Base-by-base conservation (phyloP, 2,329 filamentous ascomycete species). In the Xylaria arbuscula region DNA sequence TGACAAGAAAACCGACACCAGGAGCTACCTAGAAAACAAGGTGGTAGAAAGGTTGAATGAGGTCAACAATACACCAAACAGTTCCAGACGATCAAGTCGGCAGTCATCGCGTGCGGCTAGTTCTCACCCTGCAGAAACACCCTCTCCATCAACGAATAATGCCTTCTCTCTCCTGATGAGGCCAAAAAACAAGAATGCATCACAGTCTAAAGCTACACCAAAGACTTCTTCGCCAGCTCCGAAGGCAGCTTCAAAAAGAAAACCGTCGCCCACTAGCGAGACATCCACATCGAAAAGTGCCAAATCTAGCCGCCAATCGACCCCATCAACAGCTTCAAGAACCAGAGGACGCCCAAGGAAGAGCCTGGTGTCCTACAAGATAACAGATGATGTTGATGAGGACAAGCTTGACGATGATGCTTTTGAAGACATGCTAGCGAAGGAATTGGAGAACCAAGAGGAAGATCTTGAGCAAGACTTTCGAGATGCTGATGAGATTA, bases 11-110 rank as follows among this genome's bases (percentile, higher is more conserved):
- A 78, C 82, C 1, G 89, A 91, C 70, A 87, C 87, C 0, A 87
- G 94, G 34, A 88, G 92, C 17, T 97, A 95, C 67, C 82, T 98
- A 0, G 93, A 97, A 73, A 89, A 92, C 61, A 97, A 94, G 75
- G 90, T 92, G 0, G 82, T 90, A 0, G 89, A 93, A 68, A 85
- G 86, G 11, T 82, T 94, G 19, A 90, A 83, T 0, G 81, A 79
- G 15, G 78, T 84, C 6, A 81, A 82, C 4, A 83, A 82, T n/a
- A 88, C 83, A 5, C 82, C 84, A 0, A 74, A 62, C 2, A 75
- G 70, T 10, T 81, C 81, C 1, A 75, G 69, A 8, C 76, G 69
- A 28, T 74, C 75, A 9, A 82, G 77, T 55, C 77, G 79, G 0
- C 76, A 76, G 34, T 78, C 83, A 1, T 85, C 84, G 1, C 79